A percentile compares a stretch with the other conserved stretches of the same genome.
Evolutionary conservation across 495 filamentous ascomycete species (phyloP).

Genomic region (Aspergillus affinis): DNA sequence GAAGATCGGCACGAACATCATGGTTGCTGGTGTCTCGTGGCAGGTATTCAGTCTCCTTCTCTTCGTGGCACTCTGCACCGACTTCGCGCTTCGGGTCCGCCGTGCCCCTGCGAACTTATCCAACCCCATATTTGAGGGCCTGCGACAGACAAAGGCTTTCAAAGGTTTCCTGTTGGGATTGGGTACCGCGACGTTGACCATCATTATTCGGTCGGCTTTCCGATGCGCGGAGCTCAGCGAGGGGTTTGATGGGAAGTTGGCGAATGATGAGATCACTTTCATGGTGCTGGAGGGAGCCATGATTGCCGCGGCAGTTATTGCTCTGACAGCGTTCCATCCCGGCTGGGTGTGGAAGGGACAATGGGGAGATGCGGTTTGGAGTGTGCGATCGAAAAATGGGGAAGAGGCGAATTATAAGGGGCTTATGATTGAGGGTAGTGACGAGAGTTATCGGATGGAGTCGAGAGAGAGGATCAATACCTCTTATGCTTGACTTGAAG

Average conservation of each 20-base stretch:
- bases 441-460: background rate
- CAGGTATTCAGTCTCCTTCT: conserved; percentile 53
- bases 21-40: conserved; percentile 53
- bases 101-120: background rate
- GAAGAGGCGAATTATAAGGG: background rate
- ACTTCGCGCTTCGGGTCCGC: conserved; percentile 48
- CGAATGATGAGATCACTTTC: conserved; percentile 59
- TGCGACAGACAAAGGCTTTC: conserved; percentile 22
- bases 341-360: conserved; percentile 19
- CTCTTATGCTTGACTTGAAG: background rate
- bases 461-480: background rate
- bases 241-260: conserved; percentile 58
- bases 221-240: conserved; percentile 61
- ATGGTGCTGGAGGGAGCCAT: conserved; percentile 71
- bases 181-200: conserved; percentile 51
- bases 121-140: conserved; percentile 2
- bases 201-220: conserved; percentile 62
- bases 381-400: background rate
- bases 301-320: conserved; percentile 57
- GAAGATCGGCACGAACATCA: conserved; percentile 48
- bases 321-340: conserved; percentile 63
- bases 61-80: conserved; percentile 52
- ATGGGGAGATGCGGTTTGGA: background rate
- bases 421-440: background rate
- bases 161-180: conserved; percentile 30